Percentiles rank a stretch among this genome's conserved stretches.
phyloP scores from a whole-genome alignment of 129 eudicot genomes.

The Dittrichia graveolens region DNA sequence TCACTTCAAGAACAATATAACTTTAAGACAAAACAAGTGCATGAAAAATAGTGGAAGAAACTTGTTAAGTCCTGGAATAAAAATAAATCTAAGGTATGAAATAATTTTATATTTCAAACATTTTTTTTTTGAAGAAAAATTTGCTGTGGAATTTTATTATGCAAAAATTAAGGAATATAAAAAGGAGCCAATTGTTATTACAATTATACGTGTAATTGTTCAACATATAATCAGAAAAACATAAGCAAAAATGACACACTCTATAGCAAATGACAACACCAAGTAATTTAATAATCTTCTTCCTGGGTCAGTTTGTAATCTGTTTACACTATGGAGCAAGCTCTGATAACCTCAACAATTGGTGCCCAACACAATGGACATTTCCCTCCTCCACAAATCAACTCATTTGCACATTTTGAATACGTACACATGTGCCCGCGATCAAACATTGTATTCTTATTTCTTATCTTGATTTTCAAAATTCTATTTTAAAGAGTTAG shows the following conservation, averaged over 20 bases:
- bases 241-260: constrained; percentile 42
- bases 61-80: not conserved
- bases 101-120: no score
- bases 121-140: constrained; percentile 2
- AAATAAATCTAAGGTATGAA: constrained; percentile 21
- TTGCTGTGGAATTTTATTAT: constrained; percentile 39
- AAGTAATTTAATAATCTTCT: constrained; percentile 36
- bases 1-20: no score
- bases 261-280: constrained; percentile 38
- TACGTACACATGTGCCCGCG: constrained; percentile 99
- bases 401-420: constrained; percentile 91
- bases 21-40: no score
- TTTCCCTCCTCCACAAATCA: constrained; percentile 94
- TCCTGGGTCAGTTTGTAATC: constrained; percentile 34
- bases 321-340: constrained; percentile 95
- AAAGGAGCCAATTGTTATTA: constrained; percentile 41
- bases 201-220: no score
- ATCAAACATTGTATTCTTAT: no score
- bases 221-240: constrained; percentile 55
- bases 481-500: not conserved
- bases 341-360: constrained; percentile 92
- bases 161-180: constrained; percentile 42
- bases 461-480: no score
- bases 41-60: no score
- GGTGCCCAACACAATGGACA: constrained; percentile 99